A percentile compares a stretch with the other conserved stretches of the same genome.
Conservation (phyloP, 192 early-diverging fungal species). For the Dissophora ornata region DNA sequence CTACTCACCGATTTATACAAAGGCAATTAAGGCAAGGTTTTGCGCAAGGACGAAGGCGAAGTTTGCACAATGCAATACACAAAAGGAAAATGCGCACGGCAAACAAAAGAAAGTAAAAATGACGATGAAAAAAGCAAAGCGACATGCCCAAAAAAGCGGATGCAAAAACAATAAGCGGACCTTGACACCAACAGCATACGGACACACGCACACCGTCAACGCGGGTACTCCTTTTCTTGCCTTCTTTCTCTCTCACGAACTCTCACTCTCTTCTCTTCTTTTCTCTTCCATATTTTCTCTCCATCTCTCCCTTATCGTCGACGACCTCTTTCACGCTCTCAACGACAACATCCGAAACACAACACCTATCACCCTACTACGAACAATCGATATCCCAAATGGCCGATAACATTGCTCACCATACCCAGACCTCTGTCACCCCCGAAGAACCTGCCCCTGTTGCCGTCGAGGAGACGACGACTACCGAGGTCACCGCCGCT, state of each 20-base stretch:
- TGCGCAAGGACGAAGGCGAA: too few relatives aligned
- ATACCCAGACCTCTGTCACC: background rate
- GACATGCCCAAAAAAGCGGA: too few relatives aligned
- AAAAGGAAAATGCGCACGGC: too few relatives aligned
- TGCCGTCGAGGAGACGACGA: background rate
- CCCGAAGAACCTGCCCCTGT: slow-evolving; percentile 1
- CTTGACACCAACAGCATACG: background rate
- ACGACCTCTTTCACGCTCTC: background rate
- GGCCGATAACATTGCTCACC: slow-evolving; percentile 17
- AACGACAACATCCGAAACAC: too few relatives aligned
- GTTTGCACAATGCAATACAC: too few relatives aligned
- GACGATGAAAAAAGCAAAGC: background rate
- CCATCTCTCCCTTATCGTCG: background rate
- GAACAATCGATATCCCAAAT: slow-evolving; percentile 10
- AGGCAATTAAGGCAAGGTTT: too few relatives aligned
- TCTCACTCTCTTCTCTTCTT: slow-evolving; percentile 1
- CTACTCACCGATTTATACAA: too few relatives aligned
- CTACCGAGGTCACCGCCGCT: background rate
- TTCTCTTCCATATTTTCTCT: slow-evolving; percentile 6
- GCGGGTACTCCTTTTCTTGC: slow-evolving; percentile 1
- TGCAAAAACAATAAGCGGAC: too few relatives aligned
- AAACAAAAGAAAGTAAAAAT: too few relatives aligned
- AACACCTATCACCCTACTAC: background rate
- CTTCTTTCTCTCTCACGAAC: background rate
- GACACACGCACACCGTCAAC: background rate